phyloP scores from a whole-genome alignment of 2,329 filamentous ascomycete genomes.

The Fusarium dlaminii region DNA sequence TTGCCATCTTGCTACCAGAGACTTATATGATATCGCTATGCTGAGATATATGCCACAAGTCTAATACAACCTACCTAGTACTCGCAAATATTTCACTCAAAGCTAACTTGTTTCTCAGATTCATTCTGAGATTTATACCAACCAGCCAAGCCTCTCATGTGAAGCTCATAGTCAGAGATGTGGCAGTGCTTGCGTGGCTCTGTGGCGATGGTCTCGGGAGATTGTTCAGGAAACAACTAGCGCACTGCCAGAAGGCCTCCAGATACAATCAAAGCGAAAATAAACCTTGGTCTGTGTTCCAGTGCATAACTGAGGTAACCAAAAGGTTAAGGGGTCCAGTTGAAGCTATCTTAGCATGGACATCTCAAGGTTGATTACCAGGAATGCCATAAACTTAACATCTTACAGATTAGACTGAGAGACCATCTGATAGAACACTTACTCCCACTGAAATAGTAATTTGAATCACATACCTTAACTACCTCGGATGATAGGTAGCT shows the following conservation, averaged over 20 bases:
- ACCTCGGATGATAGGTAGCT: neutral
- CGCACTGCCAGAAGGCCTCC: neutral
- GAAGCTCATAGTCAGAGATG: neutral
- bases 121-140: neutral
- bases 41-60: too few relatives aligned
- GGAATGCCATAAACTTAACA: neutral
- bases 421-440: neutral
- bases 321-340: neutral
- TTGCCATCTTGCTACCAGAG: neutral
- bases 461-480: neutral
- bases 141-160: slow-evolving; percentile 1
- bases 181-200: slow-evolving; percentile 32
- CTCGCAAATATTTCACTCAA: neutral
- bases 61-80: too few relatives aligned
- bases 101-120: neutral
- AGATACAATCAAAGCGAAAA: neutral
- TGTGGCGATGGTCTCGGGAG: slow-evolving; percentile 21
- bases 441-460: neutral
- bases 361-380: neutral
- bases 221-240: neutral
- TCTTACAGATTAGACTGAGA: neutral
- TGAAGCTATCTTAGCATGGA: neutral
- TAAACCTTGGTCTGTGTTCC: neutral
- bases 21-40: neutral
- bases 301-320: neutral